phyloP scores from a whole-genome alignment of 192 early-diverging fungal genomes.

The Phycomyces nitens region DNA sequence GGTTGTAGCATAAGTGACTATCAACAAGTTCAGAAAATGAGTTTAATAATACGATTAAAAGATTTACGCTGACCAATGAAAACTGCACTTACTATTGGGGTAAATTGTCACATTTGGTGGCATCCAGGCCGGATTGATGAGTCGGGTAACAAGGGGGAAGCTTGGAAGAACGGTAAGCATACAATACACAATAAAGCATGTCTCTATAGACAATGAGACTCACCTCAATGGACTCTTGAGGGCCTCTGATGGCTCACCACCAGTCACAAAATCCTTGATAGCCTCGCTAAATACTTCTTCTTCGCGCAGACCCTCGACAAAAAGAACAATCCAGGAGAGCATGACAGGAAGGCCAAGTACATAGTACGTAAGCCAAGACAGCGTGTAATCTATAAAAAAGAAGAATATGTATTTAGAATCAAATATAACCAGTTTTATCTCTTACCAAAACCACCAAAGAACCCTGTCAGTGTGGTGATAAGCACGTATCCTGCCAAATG shows the following conservation, averaged over 20 bases:
- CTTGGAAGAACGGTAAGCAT: background rate
- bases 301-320: background rate
- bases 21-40: background rate
- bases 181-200: background rate
- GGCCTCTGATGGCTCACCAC: background rate
- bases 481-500: no score
- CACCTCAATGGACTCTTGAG: background rate
- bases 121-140: slow-evolving; percentile 10
- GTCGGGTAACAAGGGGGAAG: background rate
- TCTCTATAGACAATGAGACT: background rate
- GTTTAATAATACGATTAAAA: no score
- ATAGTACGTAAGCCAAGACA: background rate
- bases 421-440: no score
- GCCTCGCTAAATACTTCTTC: background rate
- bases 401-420: background rate
- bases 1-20: slow-evolving; percentile 27
- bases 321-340: background rate
- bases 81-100: slow-evolving; percentile 23
- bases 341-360: background rate
- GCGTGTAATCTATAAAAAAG: background rate
- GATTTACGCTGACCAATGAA: no score
- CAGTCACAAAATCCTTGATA: background rate
- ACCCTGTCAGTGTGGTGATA: no score
- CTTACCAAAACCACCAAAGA: no score
- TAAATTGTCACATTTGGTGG: slow-evolving; percentile 5